These are phyloP conservation scores for Talaromyces trachyspermus DNA, from an alignment of 495 filamentous ascomycete species.

Conservation along the genomic window DNA sequence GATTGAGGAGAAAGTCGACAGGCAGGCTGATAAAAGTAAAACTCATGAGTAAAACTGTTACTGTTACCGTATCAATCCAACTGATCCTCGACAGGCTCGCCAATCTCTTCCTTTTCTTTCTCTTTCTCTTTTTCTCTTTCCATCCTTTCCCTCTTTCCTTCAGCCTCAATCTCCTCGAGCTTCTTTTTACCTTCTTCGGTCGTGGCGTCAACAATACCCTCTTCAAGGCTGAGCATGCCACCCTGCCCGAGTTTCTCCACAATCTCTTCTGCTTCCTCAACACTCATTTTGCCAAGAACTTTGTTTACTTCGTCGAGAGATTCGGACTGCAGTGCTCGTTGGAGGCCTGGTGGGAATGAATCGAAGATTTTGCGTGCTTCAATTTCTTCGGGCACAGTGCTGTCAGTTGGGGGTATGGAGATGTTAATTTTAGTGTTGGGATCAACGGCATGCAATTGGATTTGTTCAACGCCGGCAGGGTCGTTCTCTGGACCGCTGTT, in stretches of 20 bases:
- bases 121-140: slow-evolving; percentile 21
- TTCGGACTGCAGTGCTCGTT: slow-evolving; percentile 74
- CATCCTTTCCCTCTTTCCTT: slow-evolving; percentile 27
- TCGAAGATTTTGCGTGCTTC: slow-evolving; percentile 73
- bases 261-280: slow-evolving; percentile 86
- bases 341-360: slow-evolving; percentile 70
- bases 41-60: too few relatives aligned
- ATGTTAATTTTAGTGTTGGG: slow-evolving; percentile 92
- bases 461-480: slow-evolving; percentile 81
- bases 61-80: slow-evolving; percentile 29
- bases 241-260: slow-evolving; percentile 80
- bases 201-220: slow-evolving; percentile 90
- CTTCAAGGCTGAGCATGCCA: slow-evolving; percentile 85
- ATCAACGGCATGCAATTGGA: slow-evolving; percentile 93
- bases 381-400: slow-evolving; percentile 57
- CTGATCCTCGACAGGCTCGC: slow-evolving; percentile 36
- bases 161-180: slow-evolving; percentile 70
- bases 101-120: slow-evolving; percentile 30
- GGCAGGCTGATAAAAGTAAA: too few relatives aligned
- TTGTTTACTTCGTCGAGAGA: slow-evolving; percentile 91
- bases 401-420: slow-evolving; percentile 54
- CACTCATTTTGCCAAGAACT: slow-evolving; percentile 86
- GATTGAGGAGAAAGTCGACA: too few relatives aligned
- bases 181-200: slow-evolving; percentile 81
- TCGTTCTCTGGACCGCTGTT: slow-evolving; percentile 58